Base-by-base conservation (phyloP, 768 basidiomycete species). In the Hydnum rufescens region DNA sequence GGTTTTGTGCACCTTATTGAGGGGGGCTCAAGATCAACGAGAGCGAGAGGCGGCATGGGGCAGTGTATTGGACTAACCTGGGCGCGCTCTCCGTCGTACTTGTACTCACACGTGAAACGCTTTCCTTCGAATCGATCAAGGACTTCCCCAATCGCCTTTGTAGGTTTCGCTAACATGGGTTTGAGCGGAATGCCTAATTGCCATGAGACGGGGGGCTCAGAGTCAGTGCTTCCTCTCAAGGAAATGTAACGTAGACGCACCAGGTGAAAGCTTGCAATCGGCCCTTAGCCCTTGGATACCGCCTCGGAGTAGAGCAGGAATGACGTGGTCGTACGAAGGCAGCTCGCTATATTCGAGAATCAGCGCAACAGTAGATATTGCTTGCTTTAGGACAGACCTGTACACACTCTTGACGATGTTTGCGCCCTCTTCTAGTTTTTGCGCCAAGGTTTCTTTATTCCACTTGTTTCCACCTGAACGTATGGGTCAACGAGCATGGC, bases 111-210 rank as follows among this genome's bases (percentile, higher is more conserved):
- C 5, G 95, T 96, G 63, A 99, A 97, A 51, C 73, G 75, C 65
- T 90, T 92, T 61, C 78, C 80, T 65, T 99, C 95, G 61, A 97
- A 99, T 53, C 90, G 72, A 66, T 99, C 93, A 22, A 99, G 74
- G 19, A 99, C 93, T 66, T 97, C 93, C 13, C 87, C 81, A 58
- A 99, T 97, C 2, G 95, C 95, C 66, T 99, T 99, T 0, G 93
- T 97, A 5, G 95, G 95, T 65, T 97, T 99, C 16, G 95, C 95
- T 50, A 99, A 71, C 95, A 99, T 99, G 13, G 95, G 95, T 60
- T 99, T 99, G 32, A 99, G 70, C 1, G 95, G 95, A 32, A 97
- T 80, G 34, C 70, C 68, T 70, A 39, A 13, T 39, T 39, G 1
- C 16, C 6, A 42, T 6, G 6, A 22, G 16, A 25, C 5, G 26